Conservation (phyloP, 345 rosid genomes). For the Boechera stricta region DNA sequence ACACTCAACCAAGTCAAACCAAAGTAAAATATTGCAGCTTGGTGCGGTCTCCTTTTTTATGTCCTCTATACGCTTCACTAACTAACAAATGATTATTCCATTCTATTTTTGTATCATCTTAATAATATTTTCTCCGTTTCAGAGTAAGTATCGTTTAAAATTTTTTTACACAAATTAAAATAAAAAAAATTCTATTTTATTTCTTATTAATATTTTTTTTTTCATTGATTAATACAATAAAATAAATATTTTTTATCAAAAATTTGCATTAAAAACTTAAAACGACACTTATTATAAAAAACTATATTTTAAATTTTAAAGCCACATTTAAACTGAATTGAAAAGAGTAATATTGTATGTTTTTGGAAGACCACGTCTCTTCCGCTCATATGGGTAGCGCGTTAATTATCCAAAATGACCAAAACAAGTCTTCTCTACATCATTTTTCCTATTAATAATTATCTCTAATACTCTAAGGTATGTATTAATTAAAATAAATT, state of each 20-base stretch:
- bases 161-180: too few relatives aligned
- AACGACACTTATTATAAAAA: too few relatives aligned
- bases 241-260: too few relatives aligned
- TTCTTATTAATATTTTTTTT: too few relatives aligned
- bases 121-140: background rate
- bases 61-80: background rate
- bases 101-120: background rate
- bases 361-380: slow-evolving; percentile 32
- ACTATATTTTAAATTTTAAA: too few relatives aligned
- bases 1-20: slow-evolving; percentile 26
- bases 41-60: background rate
- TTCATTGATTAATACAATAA: too few relatives aligned
- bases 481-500: background rate
- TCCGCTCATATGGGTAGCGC: slow-evolving; percentile 11
- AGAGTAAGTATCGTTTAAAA: too few relatives aligned
- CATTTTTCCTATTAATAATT: background rate
- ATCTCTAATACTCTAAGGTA: background rate
- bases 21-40: slow-evolving; percentile 19
- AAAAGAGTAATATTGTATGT: background rate
- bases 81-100: slow-evolving; percentile 10
- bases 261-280: too few relatives aligned
- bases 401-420: slow-evolving; percentile 23
- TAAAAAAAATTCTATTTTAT: too few relatives aligned
- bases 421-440: slow-evolving; percentile 16
- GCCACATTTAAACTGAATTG: too few relatives aligned